Base-by-base conservation (phyloP, 805 yeast genomes). In the Henningerozyma blattae region DNA sequence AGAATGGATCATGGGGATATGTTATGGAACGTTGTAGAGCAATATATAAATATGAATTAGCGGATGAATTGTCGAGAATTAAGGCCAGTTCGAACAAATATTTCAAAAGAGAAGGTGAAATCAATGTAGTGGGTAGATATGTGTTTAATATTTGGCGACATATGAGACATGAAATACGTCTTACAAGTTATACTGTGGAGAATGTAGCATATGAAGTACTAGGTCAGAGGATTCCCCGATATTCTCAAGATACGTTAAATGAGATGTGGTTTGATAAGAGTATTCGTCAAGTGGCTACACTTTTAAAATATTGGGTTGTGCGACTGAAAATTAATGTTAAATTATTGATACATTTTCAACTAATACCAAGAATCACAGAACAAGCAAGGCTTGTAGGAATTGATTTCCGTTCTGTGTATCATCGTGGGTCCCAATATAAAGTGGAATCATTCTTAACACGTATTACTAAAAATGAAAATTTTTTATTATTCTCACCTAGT, bases 361-460 rank as follows among this genome's bases (percentile, higher is more conserved):
- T 82, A 4, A 63, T 89, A 2, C 65, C 75, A 10, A 67, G 77
- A 44, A 82, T 80, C 15, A 71, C 79, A 12, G 97, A 87, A 44
- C 82, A 83, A 53, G 83, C 95, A 0, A 63, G 95, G 31, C 54
- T 91, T 22, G 68, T 86, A 16, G 98, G 98, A 0, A 73, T 91
- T 18, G 97, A 91, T 46, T 91, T 86, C 52, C 70, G 76, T 49
- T 84, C 96, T 3, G 84, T 86, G 7, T 73, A 81, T 39, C 80
- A 83, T 33, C 56, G 98, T 38, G 98, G 98, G 0, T 89, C 97
- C 0, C 98, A 91, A 50, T 91, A 67, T 52, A 87, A 84, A 50
- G 95, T 91, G 2, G 98, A 91, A 50, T 82, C 96, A 1, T 67
- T 87, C 26, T 58, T 91, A 42, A 57, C 73, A 3, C 59, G 98